Evolutionary conservation across 176 grass and related monocot genomes (phyloP).

Genomic region (Oryza punctata): DNA sequence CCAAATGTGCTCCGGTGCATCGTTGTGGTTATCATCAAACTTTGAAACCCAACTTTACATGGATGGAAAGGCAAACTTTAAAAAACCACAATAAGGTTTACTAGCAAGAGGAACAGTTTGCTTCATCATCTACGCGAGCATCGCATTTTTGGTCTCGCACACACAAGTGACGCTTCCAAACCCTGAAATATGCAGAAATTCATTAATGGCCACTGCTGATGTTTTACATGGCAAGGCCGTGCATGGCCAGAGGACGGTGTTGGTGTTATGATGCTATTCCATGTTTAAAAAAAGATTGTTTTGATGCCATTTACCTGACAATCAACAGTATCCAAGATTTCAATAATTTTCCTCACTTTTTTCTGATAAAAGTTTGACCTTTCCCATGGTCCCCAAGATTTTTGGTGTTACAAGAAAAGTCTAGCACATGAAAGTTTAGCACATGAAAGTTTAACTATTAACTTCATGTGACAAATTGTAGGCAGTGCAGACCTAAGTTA

Average conservation of each 20-base stretch:
- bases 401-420: neutral
- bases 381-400: neutral
- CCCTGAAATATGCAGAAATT: neutral
- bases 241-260: too few relatives aligned
- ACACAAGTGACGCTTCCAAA: neutral
- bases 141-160: too few relatives aligned
- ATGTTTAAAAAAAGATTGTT: neutral
- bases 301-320: neutral
- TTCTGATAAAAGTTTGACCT: neutral
- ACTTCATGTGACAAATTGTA: neutral
- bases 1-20: too few relatives aligned
- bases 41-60: neutral
- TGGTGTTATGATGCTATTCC: too few relatives aligned
- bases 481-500: neutral
- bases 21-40: neutral
- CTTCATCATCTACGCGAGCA: neutral
- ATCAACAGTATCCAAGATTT: neutral
- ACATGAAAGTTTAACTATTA: neutral
- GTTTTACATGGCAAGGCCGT: too few relatives aligned
- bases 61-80: neutral
- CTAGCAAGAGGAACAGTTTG: neutral
- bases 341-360: too few relatives aligned
- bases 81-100: neutral
- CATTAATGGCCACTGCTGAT: neutral
- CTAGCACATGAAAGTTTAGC: neutral